Base-by-base conservation (phyloP, 2,329 filamentous ascomycete species). In the Trichoderma hamatum region DNA sequence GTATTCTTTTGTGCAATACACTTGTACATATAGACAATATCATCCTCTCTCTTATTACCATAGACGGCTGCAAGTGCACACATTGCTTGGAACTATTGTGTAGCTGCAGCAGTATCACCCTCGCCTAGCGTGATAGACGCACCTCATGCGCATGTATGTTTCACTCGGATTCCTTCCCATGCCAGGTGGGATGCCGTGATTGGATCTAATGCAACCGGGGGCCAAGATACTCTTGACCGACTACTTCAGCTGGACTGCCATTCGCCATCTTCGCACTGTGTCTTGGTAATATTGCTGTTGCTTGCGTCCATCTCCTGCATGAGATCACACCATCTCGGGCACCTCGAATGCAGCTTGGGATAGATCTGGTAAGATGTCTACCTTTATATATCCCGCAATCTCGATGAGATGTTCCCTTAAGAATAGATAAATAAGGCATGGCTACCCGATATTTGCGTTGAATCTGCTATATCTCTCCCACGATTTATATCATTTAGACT, bases 181-280 rank as follows among this genome's bases (percentile, higher is more conserved):
- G 62, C 62, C 52, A 66, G 62, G 62, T 66, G 62, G 62, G 51
- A 66, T 46, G 52, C 52, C 14, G 16, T 66, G 52, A 66, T 66
- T 66, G 62, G 62, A 26, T 49, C 49, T n/a, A 46, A 56, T 24
- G 52, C 36, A 49, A 32, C 16, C 21, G 43, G 52, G 62, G 52
- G 62, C 52, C 19, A 65, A 46, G 24, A 24, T n/a, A 49, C 43
- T 46, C 26, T 30, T 49, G 39, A 21, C 39, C 28, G 26, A 16
- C 26, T 49, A n/a, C 52, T 66, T 66, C 62, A 66, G 62, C 62
- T 66, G 7, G 51, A 26, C 19, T 21, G 26, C 26, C 13, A 24
- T 30, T 56, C 19, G 60, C 4, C 7, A 14, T 55, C 13, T 26
- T 46, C 62, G 52, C 62, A 66, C 62, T 66, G 62, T 66, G 62